phyloP scores from a whole-genome alignment of 106 monocot species.

The Dioscorea zingiberensis region DNA sequence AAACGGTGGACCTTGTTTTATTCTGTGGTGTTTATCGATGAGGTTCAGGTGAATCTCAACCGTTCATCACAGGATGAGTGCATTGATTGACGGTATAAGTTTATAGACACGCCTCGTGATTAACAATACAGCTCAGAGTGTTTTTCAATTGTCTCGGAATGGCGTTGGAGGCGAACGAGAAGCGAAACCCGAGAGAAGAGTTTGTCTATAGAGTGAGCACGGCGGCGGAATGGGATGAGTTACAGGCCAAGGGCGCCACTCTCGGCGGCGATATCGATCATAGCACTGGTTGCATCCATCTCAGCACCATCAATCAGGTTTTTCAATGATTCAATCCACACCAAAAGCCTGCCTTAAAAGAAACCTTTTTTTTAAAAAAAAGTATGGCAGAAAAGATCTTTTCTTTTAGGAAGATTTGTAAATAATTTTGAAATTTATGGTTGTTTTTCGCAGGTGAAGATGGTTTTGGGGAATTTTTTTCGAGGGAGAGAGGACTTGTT shows the following conservation, averaged over 20 bases:
- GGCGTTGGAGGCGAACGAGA: not conserved
- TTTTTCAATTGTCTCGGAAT: not conserved
- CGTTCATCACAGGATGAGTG: no score
- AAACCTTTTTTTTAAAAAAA: not conserved
- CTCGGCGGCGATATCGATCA: conserved; percentile 65
- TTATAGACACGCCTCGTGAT: not conserved
- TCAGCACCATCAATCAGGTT: conserved; percentile 71
- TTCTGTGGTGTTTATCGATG: no score
- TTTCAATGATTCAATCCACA: not conserved
- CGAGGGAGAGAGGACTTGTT: conserved; percentile 55
- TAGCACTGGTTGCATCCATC: conserved; percentile 68
- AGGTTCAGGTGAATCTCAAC: no score
- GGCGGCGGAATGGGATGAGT: conserved; percentile 63
- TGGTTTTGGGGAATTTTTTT: conserved; percentile 54
- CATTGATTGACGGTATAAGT: no score
- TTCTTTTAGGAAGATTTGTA: not conserved
- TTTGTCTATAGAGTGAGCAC: conserved; percentile 77
- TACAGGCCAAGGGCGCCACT: conserved; percentile 47
- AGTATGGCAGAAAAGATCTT: not conserved
- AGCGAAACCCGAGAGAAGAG: conserved; percentile 24
- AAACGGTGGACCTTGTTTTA: not conserved
- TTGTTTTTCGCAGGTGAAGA: conserved; percentile 52
- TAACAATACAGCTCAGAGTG: not conserved
- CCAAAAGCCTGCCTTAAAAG: not conserved
- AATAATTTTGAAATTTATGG: not conserved